Base-by-base conservation (phyloP, 2,329 filamentous ascomycete species). In the Fonsecaea nubica region DNA sequence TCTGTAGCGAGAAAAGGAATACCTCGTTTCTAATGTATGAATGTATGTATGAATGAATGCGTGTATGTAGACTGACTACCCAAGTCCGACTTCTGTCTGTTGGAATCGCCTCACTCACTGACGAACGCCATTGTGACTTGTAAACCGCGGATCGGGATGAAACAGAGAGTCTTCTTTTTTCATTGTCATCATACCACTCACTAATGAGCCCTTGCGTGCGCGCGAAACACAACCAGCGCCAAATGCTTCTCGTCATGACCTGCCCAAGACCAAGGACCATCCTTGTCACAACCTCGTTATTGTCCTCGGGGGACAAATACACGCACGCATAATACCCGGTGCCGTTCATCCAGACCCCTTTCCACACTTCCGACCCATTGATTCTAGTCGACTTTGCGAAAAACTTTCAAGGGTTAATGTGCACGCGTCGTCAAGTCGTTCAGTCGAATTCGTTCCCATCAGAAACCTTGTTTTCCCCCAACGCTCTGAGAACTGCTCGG, bases 401-500 rank as follows among this genome's bases (percentile, higher is more conserved):
- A 9, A 9, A 50, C 45, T 25, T 13, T 30, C 45, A 18, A 45
- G 2, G n/a, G 40, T n/a, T 45, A 6, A 45, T 45, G 18, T 45
- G 40, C 40, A 45, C 40, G 40, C 40, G n/a, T 50, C 18, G 10
- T 50, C 7, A 50, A 25, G 45, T 50, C 45, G 21, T 50, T 50
- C 45, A 12, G 12, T 50, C 45, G 45, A 50, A 50, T 50, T 12
- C 45, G 15, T 50, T 50, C 45, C 21, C 42, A 48, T 25, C 42
- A 48, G 42, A 8, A 21, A 18, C 21, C 42, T 48, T 21, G n/a
- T 21, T 48, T 12, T 6, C 12, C 18, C 42, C 21, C 42, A 3
- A 6, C 30, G 9, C 42, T 25, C 7, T 7, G n/a, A 48, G 42
- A 48, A 25, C 42, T 15, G 42, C 42, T 12, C n/a, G 10, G 7